Evolutionary conservation across 2,329 filamentous ascomycete species (phyloP).

Genomic region (Alternaria triticina): DNA sequence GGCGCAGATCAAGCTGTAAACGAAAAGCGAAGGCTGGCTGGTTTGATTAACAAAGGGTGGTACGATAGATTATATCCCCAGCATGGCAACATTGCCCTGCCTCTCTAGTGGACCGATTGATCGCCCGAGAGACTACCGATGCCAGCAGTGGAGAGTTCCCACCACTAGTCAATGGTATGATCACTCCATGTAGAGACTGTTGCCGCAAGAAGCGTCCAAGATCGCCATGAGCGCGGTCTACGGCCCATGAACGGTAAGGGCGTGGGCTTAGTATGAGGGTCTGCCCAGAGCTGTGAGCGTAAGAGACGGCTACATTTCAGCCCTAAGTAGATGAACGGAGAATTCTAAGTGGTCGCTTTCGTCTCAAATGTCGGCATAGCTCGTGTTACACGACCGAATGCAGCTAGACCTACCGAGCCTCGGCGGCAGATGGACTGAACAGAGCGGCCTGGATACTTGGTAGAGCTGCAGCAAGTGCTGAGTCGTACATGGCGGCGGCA

Average conservation of each 20-base stretch:
- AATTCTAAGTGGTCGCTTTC: slow-evolving; percentile 12
- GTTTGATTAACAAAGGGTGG: slow-evolving; percentile 15
- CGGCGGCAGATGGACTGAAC: slow-evolving; percentile 12
- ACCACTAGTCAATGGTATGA: slow-evolving; percentile 21
- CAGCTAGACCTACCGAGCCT: slow-evolving; percentile 22
- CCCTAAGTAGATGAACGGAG: slow-evolving; percentile 14
- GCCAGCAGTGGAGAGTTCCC: slow-evolving; percentile 27
- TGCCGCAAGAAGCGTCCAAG: slow-evolving; percentile 13
- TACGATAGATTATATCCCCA: slow-evolving; percentile 25
- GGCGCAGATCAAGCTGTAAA: slow-evolving; percentile 5
- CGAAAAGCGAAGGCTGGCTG: slow-evolving; percentile 16
- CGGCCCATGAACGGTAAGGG: slow-evolving; percentile 19
- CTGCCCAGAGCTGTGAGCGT: slow-evolving; percentile 7
- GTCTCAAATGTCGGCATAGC: slow-evolving; percentile 5
- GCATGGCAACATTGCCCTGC: slow-evolving; percentile 15
- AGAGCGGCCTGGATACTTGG: slow-evolving; percentile 14
- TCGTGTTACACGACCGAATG: slow-evolving; percentile 16
- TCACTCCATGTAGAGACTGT: slow-evolving; percentile 16
- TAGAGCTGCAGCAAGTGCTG: slow-evolving; percentile 16
- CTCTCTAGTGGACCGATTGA: slow-evolving; percentile 17
- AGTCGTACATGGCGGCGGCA: slow-evolving; percentile 21
- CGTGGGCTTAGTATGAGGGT: slow-evolving; percentile 11
- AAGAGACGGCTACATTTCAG: slow-evolving; percentile 14
- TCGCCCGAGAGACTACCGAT: slow-evolving; percentile 10
- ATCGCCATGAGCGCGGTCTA: slow-evolving; percentile 24